These are phyloP conservation scores for Rosellinia necatrix DNA, from an alignment of 2,329 filamentous ascomycete species.

Conservation along the genomic window DNA sequence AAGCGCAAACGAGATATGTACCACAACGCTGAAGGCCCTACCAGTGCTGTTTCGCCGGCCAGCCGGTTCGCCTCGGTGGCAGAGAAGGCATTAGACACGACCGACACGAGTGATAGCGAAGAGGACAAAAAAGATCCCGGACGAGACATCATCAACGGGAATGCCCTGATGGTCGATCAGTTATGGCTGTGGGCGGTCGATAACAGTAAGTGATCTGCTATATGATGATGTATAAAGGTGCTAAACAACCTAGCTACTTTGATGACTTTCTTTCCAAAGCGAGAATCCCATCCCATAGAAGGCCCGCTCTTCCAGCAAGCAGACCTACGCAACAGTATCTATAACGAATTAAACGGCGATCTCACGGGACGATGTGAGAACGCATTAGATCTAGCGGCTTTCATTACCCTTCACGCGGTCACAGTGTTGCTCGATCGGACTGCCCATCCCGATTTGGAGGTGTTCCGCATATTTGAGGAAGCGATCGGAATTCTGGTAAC, in stretches of 20 bases:
- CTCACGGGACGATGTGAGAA: conserved; percentile 66
- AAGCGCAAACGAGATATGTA: conserved; percentile 37
- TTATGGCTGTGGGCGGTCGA: conserved; percentile 66
- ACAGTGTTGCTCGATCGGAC: conserved; percentile 64
- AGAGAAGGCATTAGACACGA: conserved; percentile 28
- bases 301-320: conserved; percentile 63
- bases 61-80: conserved; percentile 30
- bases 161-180: conserved; percentile 70
- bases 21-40: conserved; percentile 18
- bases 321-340: conserved; percentile 66
- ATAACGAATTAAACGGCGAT: conserved; percentile 69
- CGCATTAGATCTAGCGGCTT: conserved; percentile 63
- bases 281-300: conserved; percentile 59
- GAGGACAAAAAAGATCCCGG: conserved; percentile 44
- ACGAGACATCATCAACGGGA: conserved; percentile 53
- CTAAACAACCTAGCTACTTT: conserved; percentile 48
- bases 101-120: conserved; percentile 12
- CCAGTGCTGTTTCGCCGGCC: conserved; percentile 28
- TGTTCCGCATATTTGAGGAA: conserved; percentile 69
- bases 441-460: conserved; percentile 64
- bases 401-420: conserved; percentile 65
- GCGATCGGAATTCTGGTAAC: conserved; percentile 65
- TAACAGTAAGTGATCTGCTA: conserved; percentile 47
- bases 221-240: background rate
- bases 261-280: conserved; percentile 59